phyloP scores from a whole-genome alignment of 139 green algal species.

The Parachlorella kessleri region DNA sequence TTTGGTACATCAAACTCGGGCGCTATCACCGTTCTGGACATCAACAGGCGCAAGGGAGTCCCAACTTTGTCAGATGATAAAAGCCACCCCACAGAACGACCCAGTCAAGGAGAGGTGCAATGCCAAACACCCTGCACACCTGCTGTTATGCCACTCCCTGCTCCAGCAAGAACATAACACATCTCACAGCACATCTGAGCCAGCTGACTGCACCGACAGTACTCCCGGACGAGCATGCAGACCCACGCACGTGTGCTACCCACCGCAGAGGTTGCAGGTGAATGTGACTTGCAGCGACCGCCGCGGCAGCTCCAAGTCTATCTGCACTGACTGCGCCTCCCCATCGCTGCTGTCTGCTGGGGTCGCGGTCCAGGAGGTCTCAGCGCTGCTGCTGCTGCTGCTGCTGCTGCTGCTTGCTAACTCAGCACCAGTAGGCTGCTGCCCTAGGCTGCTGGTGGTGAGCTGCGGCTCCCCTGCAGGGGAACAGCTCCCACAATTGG shows the following conservation, averaged over 20 bases:
- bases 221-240: background rate
- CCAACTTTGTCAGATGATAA: too few species aligned
- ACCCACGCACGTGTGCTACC: background rate
- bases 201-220: background rate
- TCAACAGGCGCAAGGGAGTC: too few species aligned
- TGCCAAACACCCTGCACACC: too few species aligned
- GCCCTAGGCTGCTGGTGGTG: background rate
- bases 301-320: slow-evolving; percentile 41
- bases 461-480: background rate
- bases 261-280: slow-evolving; percentile 37
- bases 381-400: background rate
- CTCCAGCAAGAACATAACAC: too few species aligned
- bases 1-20: too few species aligned
- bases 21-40: too few species aligned
- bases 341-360: background rate
- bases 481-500: too few species aligned
- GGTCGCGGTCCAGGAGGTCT: background rate
- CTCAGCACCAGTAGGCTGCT: background rate
- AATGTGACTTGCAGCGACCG: slow-evolving; percentile 36
- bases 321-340: background rate
- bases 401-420: background rate
- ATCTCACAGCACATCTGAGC: too few species aligned
- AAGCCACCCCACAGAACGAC: too few species aligned
- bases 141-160: too few species aligned
- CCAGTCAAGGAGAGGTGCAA: too few species aligned